phyloP scores from a whole-genome alignment of 2,329 filamentous ascomycete genomes.

The Blastomyces silverae region DNA sequence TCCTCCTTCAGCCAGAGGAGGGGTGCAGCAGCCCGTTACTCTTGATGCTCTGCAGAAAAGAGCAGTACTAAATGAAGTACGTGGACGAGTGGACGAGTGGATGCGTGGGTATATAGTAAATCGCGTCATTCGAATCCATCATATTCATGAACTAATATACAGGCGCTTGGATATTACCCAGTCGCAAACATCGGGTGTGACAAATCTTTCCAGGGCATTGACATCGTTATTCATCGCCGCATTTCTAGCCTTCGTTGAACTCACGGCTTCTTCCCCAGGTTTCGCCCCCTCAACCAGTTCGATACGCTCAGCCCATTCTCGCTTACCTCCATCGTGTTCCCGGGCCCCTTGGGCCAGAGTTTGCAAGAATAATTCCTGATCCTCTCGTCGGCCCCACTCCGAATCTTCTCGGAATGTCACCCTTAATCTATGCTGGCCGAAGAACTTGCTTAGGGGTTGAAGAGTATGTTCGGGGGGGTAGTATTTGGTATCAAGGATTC shows the following conservation, averaged over 20 bases:
- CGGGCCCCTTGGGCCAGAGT: conserved; percentile 34
- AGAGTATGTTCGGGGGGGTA: conserved; percentile 43
- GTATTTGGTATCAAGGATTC: conserved; percentile 46
- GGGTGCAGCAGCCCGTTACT: neutral
- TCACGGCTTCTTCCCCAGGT: conserved; percentile 34
- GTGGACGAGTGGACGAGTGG: neutral
- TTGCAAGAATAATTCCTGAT: conserved; percentile 36
- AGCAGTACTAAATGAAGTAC: neutral
- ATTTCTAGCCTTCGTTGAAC: conserved; percentile 40
- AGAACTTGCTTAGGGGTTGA: conserved; percentile 37
- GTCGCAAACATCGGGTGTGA: conserved; percentile 31
- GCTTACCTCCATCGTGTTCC: conserved; percentile 34
- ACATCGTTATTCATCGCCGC: conserved; percentile 28
- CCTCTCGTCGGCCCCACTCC: conserved; percentile 36
- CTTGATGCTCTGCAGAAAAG: neutral
- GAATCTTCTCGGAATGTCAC: conserved; percentile 41
- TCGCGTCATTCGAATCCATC: neutral
- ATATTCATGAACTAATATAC: conserved; percentile 24
- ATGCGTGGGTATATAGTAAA: neutral
- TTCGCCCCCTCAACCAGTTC: conserved; percentile 38
- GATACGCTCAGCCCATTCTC: conserved; percentile 41
- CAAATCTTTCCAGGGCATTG: conserved; percentile 32
- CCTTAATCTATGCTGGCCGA: conserved; percentile 39
- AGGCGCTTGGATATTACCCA: conserved; percentile 31
- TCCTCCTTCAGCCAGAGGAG: neutral